Evolutionary conservation across 2,329 filamentous ascomycete species (phyloP).

Genomic region (Teratosphaeria destructans): DNA sequence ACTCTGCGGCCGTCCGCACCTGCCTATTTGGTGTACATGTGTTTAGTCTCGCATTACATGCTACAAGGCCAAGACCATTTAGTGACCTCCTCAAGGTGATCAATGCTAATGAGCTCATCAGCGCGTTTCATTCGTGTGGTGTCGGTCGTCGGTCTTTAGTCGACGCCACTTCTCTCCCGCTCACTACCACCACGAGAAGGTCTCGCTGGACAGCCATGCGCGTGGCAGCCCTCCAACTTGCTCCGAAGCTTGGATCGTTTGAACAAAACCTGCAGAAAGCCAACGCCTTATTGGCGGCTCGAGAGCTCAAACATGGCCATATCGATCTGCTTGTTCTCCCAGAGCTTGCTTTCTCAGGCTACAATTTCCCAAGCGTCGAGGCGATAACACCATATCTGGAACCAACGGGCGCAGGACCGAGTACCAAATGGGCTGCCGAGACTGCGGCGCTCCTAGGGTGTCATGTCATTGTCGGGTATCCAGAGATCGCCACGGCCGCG

Average conservation of each 20-base stretch:
- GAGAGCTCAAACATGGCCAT: conserved; percentile 22
- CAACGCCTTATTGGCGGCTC: conserved; percentile 50
- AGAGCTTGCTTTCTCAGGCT: conserved; percentile 68
- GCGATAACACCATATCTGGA: conserved; percentile 63
- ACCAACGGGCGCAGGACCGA: conserved; percentile 52
- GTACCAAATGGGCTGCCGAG: conserved; percentile 59
- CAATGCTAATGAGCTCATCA: no score
- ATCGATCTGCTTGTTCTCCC: conserved; percentile 66
- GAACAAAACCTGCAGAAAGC: conserved; percentile 61
- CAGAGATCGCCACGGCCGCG: conserved; percentile 40
- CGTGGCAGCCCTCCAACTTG: conserved; percentile 62
- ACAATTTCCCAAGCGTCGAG: conserved; percentile 62
- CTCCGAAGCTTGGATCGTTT: conserved; percentile 58
- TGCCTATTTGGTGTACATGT: not conserved
- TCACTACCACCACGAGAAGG: no score
- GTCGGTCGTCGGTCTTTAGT: no score
- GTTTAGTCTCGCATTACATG: not conserved
- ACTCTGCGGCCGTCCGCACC: not conserved
- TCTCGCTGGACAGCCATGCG: conserved; percentile 39
- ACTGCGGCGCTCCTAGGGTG: conserved; percentile 58
- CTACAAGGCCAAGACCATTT: not conserved
- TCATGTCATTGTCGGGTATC: conserved; percentile 61
- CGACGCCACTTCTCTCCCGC: no score
- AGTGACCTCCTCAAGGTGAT: not conserved
- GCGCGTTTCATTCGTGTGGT: no score